Evolutionary conservation across 192 early-diverging fungal species (phyloP).

Genomic region (Endogone sp.): DNA sequence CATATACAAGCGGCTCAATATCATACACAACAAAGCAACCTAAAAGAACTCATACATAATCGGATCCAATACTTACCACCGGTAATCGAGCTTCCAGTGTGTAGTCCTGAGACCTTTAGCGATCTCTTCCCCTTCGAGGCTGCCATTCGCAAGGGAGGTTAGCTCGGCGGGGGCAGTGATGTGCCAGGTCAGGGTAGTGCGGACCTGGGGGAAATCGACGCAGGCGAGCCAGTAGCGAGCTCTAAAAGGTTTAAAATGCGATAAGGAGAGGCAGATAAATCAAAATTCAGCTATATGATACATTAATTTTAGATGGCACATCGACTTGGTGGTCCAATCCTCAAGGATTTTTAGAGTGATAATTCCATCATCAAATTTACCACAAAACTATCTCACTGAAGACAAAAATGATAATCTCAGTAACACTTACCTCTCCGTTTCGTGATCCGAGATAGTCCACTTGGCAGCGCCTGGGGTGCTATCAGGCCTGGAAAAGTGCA

Average conservation of each 20-base stretch:
- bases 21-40: too few relatives aligned
- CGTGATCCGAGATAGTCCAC: constrained; percentile 44
- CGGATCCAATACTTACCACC: constrained; percentile 11
- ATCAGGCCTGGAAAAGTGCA: constrained; percentile 42
- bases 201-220: constrained; percentile 43
- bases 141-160: constrained; percentile 44
- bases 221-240: constrained; percentile 50
- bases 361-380: too few relatives aligned
- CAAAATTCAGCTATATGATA: not conserved
- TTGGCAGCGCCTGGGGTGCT: constrained; percentile 18
- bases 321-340: too few relatives aligned
- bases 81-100: constrained; percentile 32
- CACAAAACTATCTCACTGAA: too few relatives aligned
- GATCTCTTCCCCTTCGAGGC: constrained; percentile 13
- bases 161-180: constrained; percentile 37
- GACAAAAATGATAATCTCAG: not conserved
- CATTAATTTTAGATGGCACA: not conserved
- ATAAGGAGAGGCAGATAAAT: not conserved
- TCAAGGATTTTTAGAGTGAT: too few relatives aligned
- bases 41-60: too few relatives aligned
- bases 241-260: constrained; percentile 15
- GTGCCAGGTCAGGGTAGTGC: constrained; percentile 36
- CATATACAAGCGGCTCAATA: too few relatives aligned
- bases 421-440: constrained; percentile 30
- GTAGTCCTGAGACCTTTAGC: constrained; percentile 30